Evolutionary conservation across 1,139 yeast genomes (phyloP).

Genomic region (Arxiozyma slooffiae): DNA sequence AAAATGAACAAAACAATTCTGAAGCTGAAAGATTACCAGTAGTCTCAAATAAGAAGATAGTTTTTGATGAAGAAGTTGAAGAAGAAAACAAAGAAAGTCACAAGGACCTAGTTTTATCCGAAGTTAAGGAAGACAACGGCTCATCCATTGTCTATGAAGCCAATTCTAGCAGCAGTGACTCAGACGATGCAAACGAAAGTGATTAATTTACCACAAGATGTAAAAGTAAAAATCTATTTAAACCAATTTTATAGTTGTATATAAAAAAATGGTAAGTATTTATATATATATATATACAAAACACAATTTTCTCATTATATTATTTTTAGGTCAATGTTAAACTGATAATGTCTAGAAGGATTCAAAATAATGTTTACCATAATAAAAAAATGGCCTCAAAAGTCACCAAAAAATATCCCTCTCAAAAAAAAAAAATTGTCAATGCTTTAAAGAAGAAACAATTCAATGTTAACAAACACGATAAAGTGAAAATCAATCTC

Average conservation of each 20-base stretch:
- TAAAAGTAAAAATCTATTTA: neutral
- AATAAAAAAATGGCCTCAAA: too few relatives aligned
- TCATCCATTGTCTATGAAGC: slow-evolving; percentile 30
- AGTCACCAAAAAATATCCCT: neutral
- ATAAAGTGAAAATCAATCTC: neutral
- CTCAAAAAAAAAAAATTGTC: too few relatives aligned
- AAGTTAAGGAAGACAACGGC: slow-evolving; percentile 28
- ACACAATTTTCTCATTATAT: neutral
- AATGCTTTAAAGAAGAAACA: too few relatives aligned
- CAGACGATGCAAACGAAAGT: slow-evolving; percentile 2
- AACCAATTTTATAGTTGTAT: neutral
- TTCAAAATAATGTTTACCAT: too few relatives aligned
- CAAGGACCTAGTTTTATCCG: slow-evolving; percentile 27
- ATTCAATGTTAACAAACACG: too few relatives aligned
- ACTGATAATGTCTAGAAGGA: neutral
- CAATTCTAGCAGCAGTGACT: slow-evolving; percentile 25
- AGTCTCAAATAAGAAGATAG: slow-evolving; percentile 35
- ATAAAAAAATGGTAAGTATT: neutral
- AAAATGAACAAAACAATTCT: slow-evolving; percentile 16
- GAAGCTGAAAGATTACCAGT: slow-evolving; percentile 33
- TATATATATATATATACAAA: too few relatives aligned
- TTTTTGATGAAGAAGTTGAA: slow-evolving; percentile 33
- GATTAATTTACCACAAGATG: neutral
- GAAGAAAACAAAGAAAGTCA: slow-evolving; percentile 31
- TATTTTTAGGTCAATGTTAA: too few relatives aligned